A percentile compares a stretch with the other conserved stretches of the same genome.
Evolutionary conservation across 2,329 filamentous ascomycete genomes (phyloP).

Genomic region (Cladosporium sp.): DNA sequence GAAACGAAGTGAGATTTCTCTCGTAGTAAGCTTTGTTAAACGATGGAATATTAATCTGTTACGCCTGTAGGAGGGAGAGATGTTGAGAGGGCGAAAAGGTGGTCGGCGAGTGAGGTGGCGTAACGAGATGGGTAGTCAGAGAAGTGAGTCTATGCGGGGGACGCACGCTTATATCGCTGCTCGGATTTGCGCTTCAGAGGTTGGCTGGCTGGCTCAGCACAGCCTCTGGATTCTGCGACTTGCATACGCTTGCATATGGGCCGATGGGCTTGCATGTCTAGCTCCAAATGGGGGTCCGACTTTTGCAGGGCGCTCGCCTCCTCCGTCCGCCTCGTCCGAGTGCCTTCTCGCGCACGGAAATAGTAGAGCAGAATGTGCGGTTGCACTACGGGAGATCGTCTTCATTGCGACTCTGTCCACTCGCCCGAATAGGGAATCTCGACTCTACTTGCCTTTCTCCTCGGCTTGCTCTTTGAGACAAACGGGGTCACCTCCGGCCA

Average conservation of each 20-base stretch:
- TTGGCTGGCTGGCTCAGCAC: constrained; percentile 8
- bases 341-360: constrained; percentile 4
- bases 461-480: background rate
- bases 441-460: background rate
- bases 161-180: constrained; percentile 8
- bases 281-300: constrained; percentile 5
- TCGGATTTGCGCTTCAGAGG: constrained; percentile 1
- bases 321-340: constrained; percentile 10
- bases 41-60: constrained; percentile 25
- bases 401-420: background rate
- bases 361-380: constrained; percentile 1
- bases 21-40: constrained; percentile 20
- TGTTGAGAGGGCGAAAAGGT: constrained; percentile 19
- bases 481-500: background rate
- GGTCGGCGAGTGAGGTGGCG: constrained; percentile 24
- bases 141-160: constrained; percentile 13
- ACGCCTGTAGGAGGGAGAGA: constrained; percentile 21
- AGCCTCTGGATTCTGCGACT: constrained; percentile 13
- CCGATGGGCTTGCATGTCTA: constrained; percentile 10
- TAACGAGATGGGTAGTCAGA: constrained; percentile 10
- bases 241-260: constrained; percentile 10
- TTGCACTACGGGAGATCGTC: constrained; percentile 6
- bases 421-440: constrained; percentile 9
- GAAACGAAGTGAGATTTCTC: constrained; percentile 27
- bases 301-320: constrained; percentile 4